These are phyloP conservation scores for Hibiscus trionum DNA, from an alignment of 345 rosid genomes.

Conservation along the genomic window DNA sequence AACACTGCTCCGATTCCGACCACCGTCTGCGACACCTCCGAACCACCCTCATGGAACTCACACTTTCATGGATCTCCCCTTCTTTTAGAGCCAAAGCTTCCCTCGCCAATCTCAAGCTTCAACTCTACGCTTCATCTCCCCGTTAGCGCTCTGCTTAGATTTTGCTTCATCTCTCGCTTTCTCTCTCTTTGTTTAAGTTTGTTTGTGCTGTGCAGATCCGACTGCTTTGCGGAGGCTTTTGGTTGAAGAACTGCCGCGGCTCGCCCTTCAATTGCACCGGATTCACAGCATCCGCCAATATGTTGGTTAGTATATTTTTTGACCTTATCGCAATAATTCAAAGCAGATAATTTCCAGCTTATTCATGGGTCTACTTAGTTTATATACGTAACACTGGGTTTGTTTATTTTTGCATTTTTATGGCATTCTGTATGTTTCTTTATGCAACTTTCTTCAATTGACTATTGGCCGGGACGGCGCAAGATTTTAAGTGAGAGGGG, in stretches of 20 bases:
- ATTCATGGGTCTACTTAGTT: not conserved
- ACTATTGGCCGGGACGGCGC: not conserved
- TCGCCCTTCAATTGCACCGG: constrained; percentile 39
- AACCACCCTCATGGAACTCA: constrained; percentile 30
- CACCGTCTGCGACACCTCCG: constrained; percentile 33
- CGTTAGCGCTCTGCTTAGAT: not conserved
- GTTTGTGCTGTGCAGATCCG: constrained; percentile 30
- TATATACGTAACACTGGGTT: not conserved
- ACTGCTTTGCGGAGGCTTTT: constrained; percentile 24
- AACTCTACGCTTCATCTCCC: constrained; percentile 30
- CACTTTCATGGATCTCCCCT: constrained; percentile 64
- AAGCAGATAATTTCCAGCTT: not conserved
- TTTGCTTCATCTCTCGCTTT: not conserved
- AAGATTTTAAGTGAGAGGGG: too few relatives aligned
- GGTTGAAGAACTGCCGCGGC: constrained; percentile 32
- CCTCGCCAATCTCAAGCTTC: constrained; percentile 26
- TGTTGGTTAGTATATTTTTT: constrained; percentile 31
- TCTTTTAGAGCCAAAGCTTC: constrained; percentile 40
- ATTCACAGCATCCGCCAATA: constrained; percentile 38
- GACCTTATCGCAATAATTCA: not conserved
- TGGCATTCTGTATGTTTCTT: not conserved
- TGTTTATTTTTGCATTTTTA: not conserved
- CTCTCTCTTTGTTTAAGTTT: not conserved
- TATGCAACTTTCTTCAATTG: not conserved
- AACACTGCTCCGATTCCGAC: constrained; percentile 28